phyloP scores from a whole-genome alignment of 805 yeast genomes.

The Lachancea quebecensis region DNA sequence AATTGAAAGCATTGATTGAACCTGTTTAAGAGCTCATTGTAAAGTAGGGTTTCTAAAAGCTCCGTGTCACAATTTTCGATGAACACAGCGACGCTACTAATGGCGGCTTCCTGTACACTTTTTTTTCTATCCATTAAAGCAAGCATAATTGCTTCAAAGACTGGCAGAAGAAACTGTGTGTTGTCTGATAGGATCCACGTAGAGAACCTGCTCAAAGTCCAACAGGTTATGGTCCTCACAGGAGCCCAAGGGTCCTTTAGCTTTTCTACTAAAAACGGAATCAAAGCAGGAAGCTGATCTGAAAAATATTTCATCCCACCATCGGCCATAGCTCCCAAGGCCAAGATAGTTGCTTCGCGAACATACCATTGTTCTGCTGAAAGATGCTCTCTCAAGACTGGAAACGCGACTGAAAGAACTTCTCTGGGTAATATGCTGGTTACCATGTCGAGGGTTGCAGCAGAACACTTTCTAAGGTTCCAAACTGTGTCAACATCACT shows the following conservation, averaged over 20 bases:
- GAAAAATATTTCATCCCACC: conserved; percentile 72
- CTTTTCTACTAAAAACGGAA: conserved; percentile 80
- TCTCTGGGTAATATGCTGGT: conserved; percentile 61
- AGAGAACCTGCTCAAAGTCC: conserved; percentile 87
- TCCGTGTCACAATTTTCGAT: conserved; percentile 67
- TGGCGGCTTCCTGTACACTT: conserved; percentile 93
- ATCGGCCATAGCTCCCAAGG: conserved; percentile 91
- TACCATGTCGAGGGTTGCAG: conserved; percentile 82
- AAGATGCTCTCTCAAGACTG: conserved; percentile 66
- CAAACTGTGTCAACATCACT: conserved; percentile 67
- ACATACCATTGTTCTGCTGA: conserved; percentile 74
- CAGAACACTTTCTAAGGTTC: conserved; percentile 90
- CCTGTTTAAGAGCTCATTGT: conserved; percentile 60
- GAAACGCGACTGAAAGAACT: conserved; percentile 62
- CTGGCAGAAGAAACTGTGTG: conserved; percentile 65
- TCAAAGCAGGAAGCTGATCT: conserved; percentile 67
- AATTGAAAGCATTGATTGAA: conserved; percentile 65
- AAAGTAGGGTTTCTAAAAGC: conserved; percentile 49
- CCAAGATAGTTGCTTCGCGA: conserved; percentile 88
- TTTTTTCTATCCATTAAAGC: conserved; percentile 79
- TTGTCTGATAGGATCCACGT: conserved; percentile 73
- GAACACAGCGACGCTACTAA: conserved; percentile 77
- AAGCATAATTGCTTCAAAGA: conserved; percentile 64
- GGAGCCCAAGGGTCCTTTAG: conserved; percentile 70
- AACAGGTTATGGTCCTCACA: conserved; percentile 88